Base-by-base conservation (phyloP, 345 rosid species). In the Nasturtium officinale region DNA sequence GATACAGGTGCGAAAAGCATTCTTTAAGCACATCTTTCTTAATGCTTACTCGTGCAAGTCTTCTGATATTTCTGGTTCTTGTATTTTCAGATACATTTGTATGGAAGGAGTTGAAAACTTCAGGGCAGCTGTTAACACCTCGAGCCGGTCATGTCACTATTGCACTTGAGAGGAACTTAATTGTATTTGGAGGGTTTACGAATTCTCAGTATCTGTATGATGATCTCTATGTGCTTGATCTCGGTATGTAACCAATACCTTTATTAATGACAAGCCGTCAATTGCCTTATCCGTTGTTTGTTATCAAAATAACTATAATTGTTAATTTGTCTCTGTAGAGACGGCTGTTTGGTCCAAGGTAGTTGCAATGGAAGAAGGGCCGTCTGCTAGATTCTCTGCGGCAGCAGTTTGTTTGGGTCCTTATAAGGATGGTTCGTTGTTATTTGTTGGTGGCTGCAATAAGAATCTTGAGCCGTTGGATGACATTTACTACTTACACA, bases 141-240 rank as follows among this genome's bases (percentile, higher is more conserved):
- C 89, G 99, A 79, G 98, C 98, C 45, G 98, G 98, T 11, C 98
- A 95, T 81, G 83, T 90, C 7, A 84, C 97, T 32, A 81, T 89
- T 84, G 82, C 92, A 63, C 75, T 87, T 62, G 90, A 96, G 79
- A 90, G 85, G 84, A 82, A 85, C 73, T 83, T 95, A 71, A 84
- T 86, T 82, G 97, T 95, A 30, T 95, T 89, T 79, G 99, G 99
- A 72, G 98, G 99, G 80, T 91, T 86, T 80, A 86, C 97, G 0
- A 87, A 88, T 73, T 86, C 94, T 42, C 97, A 90, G 76, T 85
- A 86, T 69, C 85, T 90, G 15, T 90, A 88, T 7, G 85, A 86
- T 77, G 98, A 91, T 76, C 81, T 91, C 8, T 81, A 87, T 68
- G 80, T 88, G 85, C 94, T 95, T 77, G 89, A 95, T 84, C 68